These are phyloP conservation scores for Balamuthia mandrillaris DNA, from an alignment of 208 protist species.

Conservation along the genomic window DNA sequence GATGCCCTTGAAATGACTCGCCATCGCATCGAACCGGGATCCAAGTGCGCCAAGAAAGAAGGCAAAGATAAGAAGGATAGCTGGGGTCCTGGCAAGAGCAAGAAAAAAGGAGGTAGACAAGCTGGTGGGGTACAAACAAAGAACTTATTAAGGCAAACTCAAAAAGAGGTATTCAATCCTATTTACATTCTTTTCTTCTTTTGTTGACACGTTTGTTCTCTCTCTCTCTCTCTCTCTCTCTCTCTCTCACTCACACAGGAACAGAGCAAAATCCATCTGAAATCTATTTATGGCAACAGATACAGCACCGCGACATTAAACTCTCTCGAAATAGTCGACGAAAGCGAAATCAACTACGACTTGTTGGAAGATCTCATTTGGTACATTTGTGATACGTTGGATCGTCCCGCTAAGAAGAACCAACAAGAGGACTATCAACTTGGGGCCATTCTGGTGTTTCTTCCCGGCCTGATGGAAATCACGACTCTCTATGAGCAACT, in stretches of 20 bases:
- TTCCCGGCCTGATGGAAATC: slow-evolving; percentile 92
- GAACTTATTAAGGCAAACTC: slow-evolving; percentile 41
- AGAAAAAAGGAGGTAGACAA: slow-evolving; percentile 68
- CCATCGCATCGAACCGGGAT: slow-evolving; percentile 61
- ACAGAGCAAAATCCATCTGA: no score
- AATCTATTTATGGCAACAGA: no score
- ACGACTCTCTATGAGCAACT: slow-evolving; percentile 82
- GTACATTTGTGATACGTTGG: slow-evolving; percentile 72
- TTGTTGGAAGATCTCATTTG: slow-evolving; percentile 84
- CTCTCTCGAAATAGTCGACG: slow-evolving; percentile 47
- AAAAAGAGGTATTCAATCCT: background rate
- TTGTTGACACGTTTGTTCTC: background rate
- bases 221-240: background rate
- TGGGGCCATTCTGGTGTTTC: slow-evolving; percentile 91
- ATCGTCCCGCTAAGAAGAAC: background rate
- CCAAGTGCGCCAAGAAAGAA: background rate
- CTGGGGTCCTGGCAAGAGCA: slow-evolving; percentile 23
- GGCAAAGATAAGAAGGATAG: slow-evolving; percentile 27
- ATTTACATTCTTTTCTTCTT: background rate
- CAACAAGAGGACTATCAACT: slow-evolving; percentile 54
- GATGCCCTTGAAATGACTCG: slow-evolving; percentile 80
- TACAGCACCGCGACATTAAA: slow-evolving; percentile 53
- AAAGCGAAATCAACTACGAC: slow-evolving; percentile 89
- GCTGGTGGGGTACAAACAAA: slow-evolving; percentile 49
- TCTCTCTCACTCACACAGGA: background rate